phyloP scores from a whole-genome alignment of 371 early-diverging fungal species.

The Mortierella sp. region DNA sequence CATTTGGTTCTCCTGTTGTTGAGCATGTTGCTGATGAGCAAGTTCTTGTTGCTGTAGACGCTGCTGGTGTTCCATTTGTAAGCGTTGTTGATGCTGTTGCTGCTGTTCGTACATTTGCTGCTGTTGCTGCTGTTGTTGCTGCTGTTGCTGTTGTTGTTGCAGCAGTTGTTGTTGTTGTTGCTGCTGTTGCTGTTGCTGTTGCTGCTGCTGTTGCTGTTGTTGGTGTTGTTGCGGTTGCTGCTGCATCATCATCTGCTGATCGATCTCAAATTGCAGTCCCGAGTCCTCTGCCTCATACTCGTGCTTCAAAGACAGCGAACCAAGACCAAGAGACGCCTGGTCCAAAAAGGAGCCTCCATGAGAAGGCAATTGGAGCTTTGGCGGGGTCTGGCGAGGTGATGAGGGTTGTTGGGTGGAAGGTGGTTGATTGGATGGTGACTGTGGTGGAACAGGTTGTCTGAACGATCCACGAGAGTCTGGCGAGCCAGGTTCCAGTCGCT shows the following conservation, averaged over 20 bases:
- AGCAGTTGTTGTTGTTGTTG: conserved; percentile 19
- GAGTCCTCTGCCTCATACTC: conserved; percentile 40
- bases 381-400: conserved; percentile 42
- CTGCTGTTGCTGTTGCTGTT: conserved; percentile 21
- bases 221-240: conserved; percentile 27
- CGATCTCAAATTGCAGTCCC: conserved; percentile 44
- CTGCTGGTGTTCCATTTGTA: conserved; percentile 39
- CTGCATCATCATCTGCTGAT: conserved; percentile 44
- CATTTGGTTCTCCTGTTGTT: conserved; percentile 36
- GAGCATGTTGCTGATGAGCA: conserved; percentile 20
- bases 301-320: conserved; percentile 41
- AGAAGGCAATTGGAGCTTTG: conserved; percentile 44
- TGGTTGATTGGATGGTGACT: conserved; percentile 28
- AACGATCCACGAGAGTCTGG: conserved; percentile 43
- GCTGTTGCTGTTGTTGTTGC: conserved; percentile 18
- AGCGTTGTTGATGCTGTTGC: conserved; percentile 29
- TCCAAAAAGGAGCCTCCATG: conserved; percentile 18
- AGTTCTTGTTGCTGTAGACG: conserved; percentile 51
- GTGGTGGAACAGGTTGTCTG: conserved; percentile 36
- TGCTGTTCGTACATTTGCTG: conserved; percentile 28
- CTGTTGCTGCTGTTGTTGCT: conserved; percentile 32
- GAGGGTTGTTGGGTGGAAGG: conserved; percentile 17
- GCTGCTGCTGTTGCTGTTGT: conserved; percentile 23
- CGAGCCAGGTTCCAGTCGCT: conserved; percentile 38
- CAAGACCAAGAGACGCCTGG: conserved; percentile 16